phyloP scores from a whole-genome alignment of 2,329 filamentous ascomycete species.

The Trichoderma sp. region DNA sequence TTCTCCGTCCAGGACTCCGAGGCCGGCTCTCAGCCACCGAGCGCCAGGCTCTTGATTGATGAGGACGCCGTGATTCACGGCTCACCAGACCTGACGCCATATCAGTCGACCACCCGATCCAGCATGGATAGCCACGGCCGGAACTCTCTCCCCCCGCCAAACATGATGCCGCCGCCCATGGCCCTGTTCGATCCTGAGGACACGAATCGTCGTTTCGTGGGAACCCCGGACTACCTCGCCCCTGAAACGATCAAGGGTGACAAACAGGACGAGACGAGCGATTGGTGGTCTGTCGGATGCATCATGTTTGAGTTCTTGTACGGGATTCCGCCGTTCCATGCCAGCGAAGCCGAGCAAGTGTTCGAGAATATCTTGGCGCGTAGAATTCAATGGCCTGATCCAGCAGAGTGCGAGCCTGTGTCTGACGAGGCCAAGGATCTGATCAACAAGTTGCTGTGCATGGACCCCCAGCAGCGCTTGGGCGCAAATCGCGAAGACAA shows the following conservation, averaged over 20 bases:
- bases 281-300: conserved; percentile 99
- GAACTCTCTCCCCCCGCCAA: conserved; percentile 51
- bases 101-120: conserved; percentile 34
- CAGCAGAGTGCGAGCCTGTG: conserved; percentile 70
- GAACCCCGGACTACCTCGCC: conserved; percentile 94
- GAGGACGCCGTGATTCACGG: conserved; percentile 73
- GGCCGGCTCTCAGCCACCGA: conserved; percentile 46
- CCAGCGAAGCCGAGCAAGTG: conserved; percentile 83
- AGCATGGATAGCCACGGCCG: conserved; percentile 43
- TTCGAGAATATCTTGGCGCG: conserved; percentile 95
- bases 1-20: conserved; percentile 72
- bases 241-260: conserved; percentile 95
- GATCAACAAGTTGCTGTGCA: conserved; percentile 87
- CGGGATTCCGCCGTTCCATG: conserved; percentile 92
- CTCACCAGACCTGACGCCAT: conserved; percentile 73
- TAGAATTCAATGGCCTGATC: conserved; percentile 89
- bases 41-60: conserved; percentile 65
- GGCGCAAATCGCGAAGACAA: conserved; percentile 86
- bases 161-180: conserved; percentile 88
- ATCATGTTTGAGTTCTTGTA: conserved; percentile 97
- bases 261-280: conserved; percentile 95
- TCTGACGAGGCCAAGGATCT: conserved; percentile 90
- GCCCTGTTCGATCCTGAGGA: conserved; percentile 95
- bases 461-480: conserved; percentile 78
- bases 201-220: conserved; percentile 88